A percentile compares a stretch with the other conserved stretches of the same genome.
phyloP scores from a whole-genome alignment of 768 basidiomycete species.

The Calocybe gangraenosa region DNA sequence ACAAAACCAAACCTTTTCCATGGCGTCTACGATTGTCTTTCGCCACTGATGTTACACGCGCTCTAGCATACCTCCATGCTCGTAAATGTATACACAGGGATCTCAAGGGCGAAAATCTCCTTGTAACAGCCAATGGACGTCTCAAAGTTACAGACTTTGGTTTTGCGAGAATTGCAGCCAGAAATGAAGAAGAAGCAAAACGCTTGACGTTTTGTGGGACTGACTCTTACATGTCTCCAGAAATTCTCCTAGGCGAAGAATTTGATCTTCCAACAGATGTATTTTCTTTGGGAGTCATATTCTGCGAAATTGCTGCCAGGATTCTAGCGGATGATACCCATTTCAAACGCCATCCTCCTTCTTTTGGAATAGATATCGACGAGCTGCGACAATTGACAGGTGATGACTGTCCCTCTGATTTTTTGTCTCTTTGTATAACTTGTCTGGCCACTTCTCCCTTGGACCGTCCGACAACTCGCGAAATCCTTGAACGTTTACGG shows the following conservation, averaged over 20 bases:
- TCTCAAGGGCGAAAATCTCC: constrained; percentile 94
- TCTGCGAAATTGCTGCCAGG: constrained; percentile 86
- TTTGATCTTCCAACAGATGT: constrained; percentile 95
- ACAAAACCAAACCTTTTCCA: constrained; percentile 78
- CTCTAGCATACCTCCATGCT: constrained; percentile 96
- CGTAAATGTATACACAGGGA: constrained; percentile 87
- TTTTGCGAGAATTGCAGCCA: constrained; percentile 90
- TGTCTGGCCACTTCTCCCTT: constrained; percentile 68
- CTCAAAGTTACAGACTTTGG: constrained; percentile 99
- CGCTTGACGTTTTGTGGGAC: constrained; percentile 86
- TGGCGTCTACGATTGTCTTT: constrained; percentile 95
- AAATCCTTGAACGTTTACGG: constrained; percentile 74
- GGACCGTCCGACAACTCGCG: constrained; percentile 69
- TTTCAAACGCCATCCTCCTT: constrained; percentile 75
- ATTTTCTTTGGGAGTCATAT: constrained; percentile 89
- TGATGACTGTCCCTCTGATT: constrained; percentile 72
- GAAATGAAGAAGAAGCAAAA: constrained; percentile 85
- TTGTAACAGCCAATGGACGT: constrained; percentile 91
- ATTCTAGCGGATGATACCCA: constrained; percentile 79
- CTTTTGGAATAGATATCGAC: constrained; percentile 69
- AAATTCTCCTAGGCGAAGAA: constrained; percentile 86
- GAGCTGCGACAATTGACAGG: constrained; percentile 70
- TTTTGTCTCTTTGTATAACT: constrained; percentile 73
- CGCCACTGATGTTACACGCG: constrained; percentile 90
- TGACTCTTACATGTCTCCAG: constrained; percentile 95